A percentile compares a stretch with the other conserved stretches of the same genome.
These are phyloP conservation scores for Lonicera japonica DNA, from an alignment of 129 eudicot genomes.

Conservation along the genomic window DNA sequence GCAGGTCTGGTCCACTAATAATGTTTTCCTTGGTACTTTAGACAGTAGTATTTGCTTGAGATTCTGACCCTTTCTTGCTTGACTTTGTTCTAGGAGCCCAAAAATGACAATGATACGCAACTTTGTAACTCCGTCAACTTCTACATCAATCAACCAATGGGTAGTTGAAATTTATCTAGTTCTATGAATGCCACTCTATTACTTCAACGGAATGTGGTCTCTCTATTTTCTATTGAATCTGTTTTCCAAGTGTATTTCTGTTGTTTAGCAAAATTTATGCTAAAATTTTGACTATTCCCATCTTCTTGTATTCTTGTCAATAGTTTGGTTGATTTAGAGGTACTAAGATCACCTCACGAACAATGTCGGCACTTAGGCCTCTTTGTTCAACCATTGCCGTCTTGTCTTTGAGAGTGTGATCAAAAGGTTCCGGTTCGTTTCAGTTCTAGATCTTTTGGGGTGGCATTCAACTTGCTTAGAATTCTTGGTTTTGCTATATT, in stretches of 20 bases:
- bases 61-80: slow-evolving; percentile 5
- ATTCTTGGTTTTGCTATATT: no score
- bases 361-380: no score
- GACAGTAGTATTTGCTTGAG: not conserved
- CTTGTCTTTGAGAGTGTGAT: no score
- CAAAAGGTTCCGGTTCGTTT: no score
- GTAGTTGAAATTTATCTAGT: slow-evolving; percentile 30
- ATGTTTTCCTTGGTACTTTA: not conserved
- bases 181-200: not conserved
- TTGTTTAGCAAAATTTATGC: no score
- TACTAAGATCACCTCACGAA: no score
- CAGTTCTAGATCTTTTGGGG: no score
- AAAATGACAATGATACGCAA: slow-evolving; percentile 54
- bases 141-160: slow-evolving; percentile 76
- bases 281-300: no score
- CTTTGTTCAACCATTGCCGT: no score
- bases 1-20: slow-evolving; percentile 48
- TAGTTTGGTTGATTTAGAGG: no score
- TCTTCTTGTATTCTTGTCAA: no score
- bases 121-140: slow-evolving; percentile 68
- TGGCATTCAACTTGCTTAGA: not conserved
- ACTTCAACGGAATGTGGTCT: not conserved
- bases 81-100: slow-evolving; percentile 62
- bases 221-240: not conserved
- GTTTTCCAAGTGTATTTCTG: no score